Base-by-base conservation (phyloP, 2,329 filamentous ascomycete species). In the Botryotinia calthae region DNA sequence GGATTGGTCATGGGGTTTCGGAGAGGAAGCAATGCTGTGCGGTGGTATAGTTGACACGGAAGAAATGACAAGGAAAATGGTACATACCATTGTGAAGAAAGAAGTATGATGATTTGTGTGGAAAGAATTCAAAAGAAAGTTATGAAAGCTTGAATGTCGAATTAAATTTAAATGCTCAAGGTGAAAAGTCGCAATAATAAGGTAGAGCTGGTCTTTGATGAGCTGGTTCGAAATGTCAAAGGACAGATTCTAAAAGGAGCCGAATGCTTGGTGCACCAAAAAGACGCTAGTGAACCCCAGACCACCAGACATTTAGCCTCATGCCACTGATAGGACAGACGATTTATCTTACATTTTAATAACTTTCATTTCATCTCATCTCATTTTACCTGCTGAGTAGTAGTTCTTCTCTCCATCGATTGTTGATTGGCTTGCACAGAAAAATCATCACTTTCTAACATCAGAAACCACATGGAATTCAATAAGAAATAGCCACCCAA, bases 201-300 rank as follows among this genome's bases (percentile, higher is more conserved):
- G 70, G 46, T 51, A 71, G 54, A 66, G 31, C n/a, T 54, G 61
- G 37, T 40, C 46, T 71, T 46, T 71, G 63, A 46, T 67, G 70
- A 67, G 70, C 28, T 72, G 70, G 62, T 71, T 62, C 48, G 59
- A 71, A 71, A 37, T 66, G 62, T 58, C 70, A 67, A 72, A 72
- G 70, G 70, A 72, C 70, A 72, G 70, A 72, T 72, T 59, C 70
- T 72, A 72, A 68, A 54, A 71, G 61, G 22, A 66, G 48, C 40
- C 37, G 22, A 58, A 66, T 71, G 59, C 69, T 71, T 63, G 59
- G 63, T 65, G 46, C 42, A 58, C 28, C 54, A 44, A 59, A 70
- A 70, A 10, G 9, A 72, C 70, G 70, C 70, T 72, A 72, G 40
- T 40, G 51, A 72, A 72, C 46, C 61, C 70, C 59, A 64, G 70